Evolutionary conservation across 345 rosid species (phyloP).

Genomic region (Garcia nutans): DNA sequence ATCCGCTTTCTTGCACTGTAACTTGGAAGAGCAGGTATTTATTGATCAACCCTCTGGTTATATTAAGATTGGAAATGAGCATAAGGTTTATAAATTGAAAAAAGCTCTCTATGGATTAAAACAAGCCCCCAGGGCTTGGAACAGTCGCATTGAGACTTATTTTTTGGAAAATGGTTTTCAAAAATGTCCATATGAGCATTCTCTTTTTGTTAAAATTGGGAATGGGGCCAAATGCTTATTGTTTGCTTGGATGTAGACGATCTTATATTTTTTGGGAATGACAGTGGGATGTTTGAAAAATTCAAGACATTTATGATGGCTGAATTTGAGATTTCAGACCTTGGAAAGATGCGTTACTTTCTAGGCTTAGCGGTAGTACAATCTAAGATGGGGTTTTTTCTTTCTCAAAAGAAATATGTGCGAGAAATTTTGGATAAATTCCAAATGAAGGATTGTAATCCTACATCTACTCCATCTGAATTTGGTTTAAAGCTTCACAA

Average conservation of each 20-base stretch:
- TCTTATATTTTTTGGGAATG: not conserved
- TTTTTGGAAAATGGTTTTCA: conserved; percentile 2
- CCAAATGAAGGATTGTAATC: too few relatives aligned
- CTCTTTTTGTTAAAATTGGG: conserved; percentile 1
- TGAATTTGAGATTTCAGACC: not conserved
- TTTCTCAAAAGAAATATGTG: not conserved
- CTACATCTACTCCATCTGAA: not conserved
- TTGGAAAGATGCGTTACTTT: not conserved
- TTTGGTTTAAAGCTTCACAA: not conserved
- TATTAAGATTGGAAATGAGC: not conserved
- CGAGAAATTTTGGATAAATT: not conserved
- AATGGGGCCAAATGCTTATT: not conserved
- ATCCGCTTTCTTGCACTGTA: not conserved
- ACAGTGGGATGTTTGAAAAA: not conserved
- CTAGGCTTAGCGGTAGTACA: not conserved
- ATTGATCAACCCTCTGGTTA: conserved; percentile 1
- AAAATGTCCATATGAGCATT: conserved; percentile 9
- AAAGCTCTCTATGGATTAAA: too few relatives aligned
- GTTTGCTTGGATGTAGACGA: conserved; percentile 9
- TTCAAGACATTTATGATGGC: not conserved
- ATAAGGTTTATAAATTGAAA: too few relatives aligned
- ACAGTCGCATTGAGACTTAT: not conserved
- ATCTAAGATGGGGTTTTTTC: not conserved
- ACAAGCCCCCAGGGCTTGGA: too few relatives aligned
- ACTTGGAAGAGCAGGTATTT: not conserved